Evolutionary conservation across 805 yeast genomes (phyloP).

Genomic region (Metschnikowia baotianmanensis): DNA sequence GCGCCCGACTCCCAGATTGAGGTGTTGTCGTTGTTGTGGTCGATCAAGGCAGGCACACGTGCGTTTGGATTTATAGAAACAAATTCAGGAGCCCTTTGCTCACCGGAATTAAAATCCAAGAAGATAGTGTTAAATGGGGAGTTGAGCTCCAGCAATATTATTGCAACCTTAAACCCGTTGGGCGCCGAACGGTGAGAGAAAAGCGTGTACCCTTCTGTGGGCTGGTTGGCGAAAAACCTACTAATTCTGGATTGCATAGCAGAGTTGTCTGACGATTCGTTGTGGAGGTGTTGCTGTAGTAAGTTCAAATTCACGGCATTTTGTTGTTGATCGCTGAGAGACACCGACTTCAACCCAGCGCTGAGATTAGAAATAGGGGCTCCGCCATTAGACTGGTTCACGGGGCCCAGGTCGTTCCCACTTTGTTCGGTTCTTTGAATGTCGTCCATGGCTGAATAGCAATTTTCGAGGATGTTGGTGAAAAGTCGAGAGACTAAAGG

Average conservation of each 20-base stretch:
- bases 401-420: slow-evolving; percentile 4
- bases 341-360: slow-evolving; percentile 45
- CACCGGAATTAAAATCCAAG: slow-evolving; percentile 83
- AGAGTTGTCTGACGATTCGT: slow-evolving; percentile 36
- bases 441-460: slow-evolving; percentile 3
- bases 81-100: slow-evolving; percentile 91
- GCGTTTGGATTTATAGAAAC: slow-evolving; percentile 95
- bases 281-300: slow-evolving; percentile 46
- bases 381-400: slow-evolving; percentile 5
- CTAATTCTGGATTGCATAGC: slow-evolving; percentile 57
- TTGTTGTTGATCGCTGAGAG: slow-evolving; percentile 41
- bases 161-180: slow-evolving; percentile 94
- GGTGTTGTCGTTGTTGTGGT: slow-evolving; percentile 76
- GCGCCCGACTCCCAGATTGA: slow-evolving; percentile 96
- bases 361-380: slow-evolving; percentile 43
- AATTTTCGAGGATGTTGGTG: not conserved
- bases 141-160: slow-evolving; percentile 79
- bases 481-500: not conserved
- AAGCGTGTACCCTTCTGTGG: slow-evolving; percentile 78
- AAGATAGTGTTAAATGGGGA: slow-evolving; percentile 77
- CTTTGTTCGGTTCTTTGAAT: slow-evolving; percentile 9
- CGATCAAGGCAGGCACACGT: slow-evolving; percentile 90
- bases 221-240: slow-evolving; percentile 71
- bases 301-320: slow-evolving; percentile 41
- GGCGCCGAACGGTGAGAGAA: slow-evolving; percentile 88